These are phyloP conservation scores for Leccinum disarticulatum DNA, from an alignment of 768 basidiomycete species.

Conservation along the genomic window DNA sequence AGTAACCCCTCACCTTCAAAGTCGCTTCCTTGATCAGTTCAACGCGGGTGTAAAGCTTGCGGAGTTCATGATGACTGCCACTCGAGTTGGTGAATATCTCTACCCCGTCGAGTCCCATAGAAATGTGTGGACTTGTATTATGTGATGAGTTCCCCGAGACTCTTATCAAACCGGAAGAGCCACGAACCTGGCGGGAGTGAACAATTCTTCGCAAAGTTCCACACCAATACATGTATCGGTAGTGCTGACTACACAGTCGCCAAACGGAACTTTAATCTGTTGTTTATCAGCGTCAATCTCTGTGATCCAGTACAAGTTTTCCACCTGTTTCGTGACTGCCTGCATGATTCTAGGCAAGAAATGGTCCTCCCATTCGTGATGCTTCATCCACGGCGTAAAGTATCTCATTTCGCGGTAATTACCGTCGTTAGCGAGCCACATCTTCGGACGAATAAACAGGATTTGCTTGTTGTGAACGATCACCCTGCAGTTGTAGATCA, in stretches of 20 bases:
- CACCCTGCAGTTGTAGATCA: constrained; percentile 94
- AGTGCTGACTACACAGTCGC: constrained; percentile 92
- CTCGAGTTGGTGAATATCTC: constrained; percentile 99
- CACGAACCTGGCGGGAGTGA: constrained; percentile 87
- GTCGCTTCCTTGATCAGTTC: constrained; percentile 98
- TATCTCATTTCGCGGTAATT: constrained; percentile 90
- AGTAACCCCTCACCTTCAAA: constrained; percentile 59
- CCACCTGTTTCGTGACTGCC: constrained; percentile 84
- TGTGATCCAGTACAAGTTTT: background rate
- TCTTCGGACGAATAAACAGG: constrained; percentile 93
- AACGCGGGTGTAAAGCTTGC: constrained; percentile 89
- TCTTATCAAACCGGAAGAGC: background rate
- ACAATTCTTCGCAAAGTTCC: constrained; percentile 96
- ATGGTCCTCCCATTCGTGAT: constrained; percentile 87
- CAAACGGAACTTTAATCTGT: constrained; percentile 89
- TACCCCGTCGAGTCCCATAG: constrained; percentile 97
- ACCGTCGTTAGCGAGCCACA: constrained; percentile 99
- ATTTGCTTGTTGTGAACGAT: constrained; percentile 86
- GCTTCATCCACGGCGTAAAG: constrained; percentile 91
- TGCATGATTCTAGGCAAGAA: constrained; percentile 89
- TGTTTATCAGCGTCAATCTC: background rate
- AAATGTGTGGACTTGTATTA: constrained; percentile 79
- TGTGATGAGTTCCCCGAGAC: constrained; percentile 3
- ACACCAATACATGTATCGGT: constrained; percentile 95
- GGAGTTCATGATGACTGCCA: constrained; percentile 96